These are phyloP conservation scores for Fusarium oligoseptatum DNA, from an alignment of 2,329 filamentous ascomycete species.

Conservation along the genomic window DNA sequence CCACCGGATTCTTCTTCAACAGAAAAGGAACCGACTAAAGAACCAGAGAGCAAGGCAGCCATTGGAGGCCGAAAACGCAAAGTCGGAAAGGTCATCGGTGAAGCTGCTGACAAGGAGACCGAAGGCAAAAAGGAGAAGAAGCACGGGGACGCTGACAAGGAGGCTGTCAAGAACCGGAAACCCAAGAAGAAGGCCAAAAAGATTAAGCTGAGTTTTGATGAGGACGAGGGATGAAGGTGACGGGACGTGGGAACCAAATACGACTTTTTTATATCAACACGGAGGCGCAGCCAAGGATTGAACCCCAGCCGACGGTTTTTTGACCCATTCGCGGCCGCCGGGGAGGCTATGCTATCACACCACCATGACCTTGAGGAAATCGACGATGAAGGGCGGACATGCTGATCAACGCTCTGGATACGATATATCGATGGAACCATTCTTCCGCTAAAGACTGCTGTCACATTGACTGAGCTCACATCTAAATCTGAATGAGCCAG, in stretches of 20 bases:
- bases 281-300: neutral
- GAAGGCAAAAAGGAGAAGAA: slow-evolving; percentile 28
- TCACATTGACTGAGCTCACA: neutral
- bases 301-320: neutral
- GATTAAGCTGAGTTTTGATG: slow-evolving; percentile 77
- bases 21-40: slow-evolving; percentile 51
- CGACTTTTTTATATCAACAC: neutral
- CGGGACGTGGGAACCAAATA: slow-evolving; percentile 5
- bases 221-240: slow-evolving; percentile 64
- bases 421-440: neutral
- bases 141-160: slow-evolving; percentile 44
- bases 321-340: neutral
- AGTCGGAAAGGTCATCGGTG: slow-evolving; percentile 55
- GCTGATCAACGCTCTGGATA: neutral
- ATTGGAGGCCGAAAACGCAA: slow-evolving; percentile 67
- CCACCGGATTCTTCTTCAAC: slow-evolving; percentile 38
- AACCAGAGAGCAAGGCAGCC: slow-evolving; percentile 46
- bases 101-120: slow-evolving; percentile 42
- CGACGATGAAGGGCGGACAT: neutral
- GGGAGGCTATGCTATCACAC: slow-evolving; percentile 11
- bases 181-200: slow-evolving; percentile 71
- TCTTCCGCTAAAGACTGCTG: neutral
- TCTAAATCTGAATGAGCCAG: neutral
- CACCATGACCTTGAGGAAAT: neutral
- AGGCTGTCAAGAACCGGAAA: slow-evolving; percentile 49